These are phyloP conservation scores for Ceratocystis destructans DNA, from an alignment of 2,329 filamentous ascomycete species.

Conservation along the genomic window DNA sequence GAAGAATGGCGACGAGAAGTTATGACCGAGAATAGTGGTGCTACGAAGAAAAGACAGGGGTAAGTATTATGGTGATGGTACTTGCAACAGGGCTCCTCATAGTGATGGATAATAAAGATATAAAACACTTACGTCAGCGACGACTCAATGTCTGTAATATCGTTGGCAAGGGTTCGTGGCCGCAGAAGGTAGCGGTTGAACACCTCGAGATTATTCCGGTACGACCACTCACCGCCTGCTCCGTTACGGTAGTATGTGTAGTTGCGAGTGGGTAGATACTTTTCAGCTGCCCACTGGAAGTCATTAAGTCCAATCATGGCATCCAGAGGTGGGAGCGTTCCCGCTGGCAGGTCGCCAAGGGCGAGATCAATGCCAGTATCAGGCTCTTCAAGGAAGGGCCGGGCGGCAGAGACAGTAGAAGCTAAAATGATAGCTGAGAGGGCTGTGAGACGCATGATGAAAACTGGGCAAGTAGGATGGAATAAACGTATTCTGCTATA, in stretches of 20 bases:
- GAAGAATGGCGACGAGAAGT: conserved; percentile 36
- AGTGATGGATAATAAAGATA: conserved; percentile 16
- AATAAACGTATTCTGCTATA: neutral
- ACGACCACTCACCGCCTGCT: conserved; percentile 37
- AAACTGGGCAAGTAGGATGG: neutral
- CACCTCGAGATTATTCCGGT: conserved; percentile 39
- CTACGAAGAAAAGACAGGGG: conserved; percentile 21
- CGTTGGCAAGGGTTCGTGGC: conserved; percentile 28
- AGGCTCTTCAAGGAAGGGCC: conserved; percentile 33
- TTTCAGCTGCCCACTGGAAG: conserved; percentile 37
- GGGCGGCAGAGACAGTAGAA: conserved; percentile 29
- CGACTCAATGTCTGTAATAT: conserved; percentile 28
- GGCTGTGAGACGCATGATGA: conserved; percentile 18
- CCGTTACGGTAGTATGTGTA: conserved; percentile 39
- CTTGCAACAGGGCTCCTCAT: no score
- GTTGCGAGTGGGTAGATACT: conserved; percentile 29
- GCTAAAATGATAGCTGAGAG: conserved; percentile 24
- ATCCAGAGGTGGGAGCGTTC: conserved; percentile 12
- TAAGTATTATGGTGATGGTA: neutral
- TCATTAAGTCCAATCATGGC: conserved; percentile 34
- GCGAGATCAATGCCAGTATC: conserved; percentile 33
- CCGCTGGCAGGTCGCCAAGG: conserved; percentile 26
- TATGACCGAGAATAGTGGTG: conserved; percentile 34
- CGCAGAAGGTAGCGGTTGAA: conserved; percentile 34
- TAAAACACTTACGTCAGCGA: conserved; percentile 24